A percentile compares a stretch with the other conserved stretches of the same genome.
phyloP scores from a whole-genome alignment of 2,329 filamentous ascomycete species.

The Colletotrichum sp. region DNA sequence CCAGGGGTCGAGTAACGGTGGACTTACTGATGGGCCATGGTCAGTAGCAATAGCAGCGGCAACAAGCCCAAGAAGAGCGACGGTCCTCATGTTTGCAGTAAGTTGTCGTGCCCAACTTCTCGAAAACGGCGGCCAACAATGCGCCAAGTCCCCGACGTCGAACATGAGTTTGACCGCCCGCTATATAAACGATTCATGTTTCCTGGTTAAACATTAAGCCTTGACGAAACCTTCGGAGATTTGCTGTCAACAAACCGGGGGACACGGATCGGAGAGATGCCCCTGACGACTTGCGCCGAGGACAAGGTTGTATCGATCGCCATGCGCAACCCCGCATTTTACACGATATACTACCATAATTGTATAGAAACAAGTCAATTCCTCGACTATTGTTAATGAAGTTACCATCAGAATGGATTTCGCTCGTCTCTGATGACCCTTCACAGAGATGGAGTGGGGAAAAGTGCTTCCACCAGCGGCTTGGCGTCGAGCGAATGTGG shows the following conservation, averaged over 20 bases:
- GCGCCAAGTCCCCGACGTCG: neutral
- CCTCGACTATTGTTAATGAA: neutral
- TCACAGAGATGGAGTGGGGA: neutral
- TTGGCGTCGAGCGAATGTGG: neutral
- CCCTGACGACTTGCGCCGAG: neutral
- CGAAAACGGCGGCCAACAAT: neutral
- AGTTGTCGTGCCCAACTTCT: neutral
- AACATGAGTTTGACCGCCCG: too few species aligned
- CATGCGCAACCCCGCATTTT: neutral
- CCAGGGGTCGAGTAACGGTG: fast-evolving
- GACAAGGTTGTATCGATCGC: neutral
- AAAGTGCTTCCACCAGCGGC: neutral
- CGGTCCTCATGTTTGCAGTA: neutral
- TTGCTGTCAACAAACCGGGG: neutral
- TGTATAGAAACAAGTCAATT: neutral
- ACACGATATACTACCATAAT: neutral
- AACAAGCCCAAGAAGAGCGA: neutral
- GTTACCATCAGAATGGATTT: neutral
- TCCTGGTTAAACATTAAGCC: neutral
- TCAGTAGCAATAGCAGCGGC: neutral
- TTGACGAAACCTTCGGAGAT: neutral
- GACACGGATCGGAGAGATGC: neutral
- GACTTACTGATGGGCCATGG: neutral
- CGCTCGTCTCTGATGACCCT: neutral
- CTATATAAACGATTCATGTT: neutral